Base-by-base conservation (phyloP, 768 basidiomycete genomes). In the Gymnopilus dilepis region DNA sequence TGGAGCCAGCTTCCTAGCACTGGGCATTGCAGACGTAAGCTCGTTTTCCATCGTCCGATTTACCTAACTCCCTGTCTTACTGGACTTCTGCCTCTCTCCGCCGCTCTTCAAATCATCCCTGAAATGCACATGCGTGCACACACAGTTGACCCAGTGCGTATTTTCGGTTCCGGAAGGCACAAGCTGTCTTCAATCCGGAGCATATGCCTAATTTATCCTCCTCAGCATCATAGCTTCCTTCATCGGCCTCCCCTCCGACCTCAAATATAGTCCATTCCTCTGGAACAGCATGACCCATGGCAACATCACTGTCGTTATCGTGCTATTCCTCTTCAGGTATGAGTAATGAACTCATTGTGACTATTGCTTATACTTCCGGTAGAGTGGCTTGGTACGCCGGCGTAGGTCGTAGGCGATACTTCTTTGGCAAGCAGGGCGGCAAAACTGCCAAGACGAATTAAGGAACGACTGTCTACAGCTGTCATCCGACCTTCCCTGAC, bases 241-340 rank as follows among this genome's bases (percentile, higher is more conserved):
- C 67, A 56, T 84, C 38, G 82, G 82, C 7, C 81, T 92, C 28
- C 92, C 92, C 0, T 65, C 73, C 33, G 76, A 83, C 26, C 72
- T 90, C 63, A 80, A 79, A 50, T 86, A 80, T 60, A 74, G 78
- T 26, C 76, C 83, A 34, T 70, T 70, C 7, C 67, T 69, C 13
- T 94, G 91, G 92, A 92, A 92, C 72, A 69, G 79, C 26, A 88
- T 84, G 79, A 89, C 86, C 0, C 91, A 92, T 65, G 91, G 91
- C 33, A 94, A 92, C 67, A 87, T 92, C 69, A 86, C 89, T 3
- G 76, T 86, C 59, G 82, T 84, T 22, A 54, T 87, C 30, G 73
- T 86, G 24, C 77, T 93, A 37, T 80, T 88, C 56, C 50, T 77
- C 40, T 80, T 80, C 65, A 82, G 90, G 90, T 90, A 69, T 31